Evolutionary conservation across 2,329 filamentous ascomycete species (phyloP).

Genomic region (Cytospora chrysosperma): DNA sequence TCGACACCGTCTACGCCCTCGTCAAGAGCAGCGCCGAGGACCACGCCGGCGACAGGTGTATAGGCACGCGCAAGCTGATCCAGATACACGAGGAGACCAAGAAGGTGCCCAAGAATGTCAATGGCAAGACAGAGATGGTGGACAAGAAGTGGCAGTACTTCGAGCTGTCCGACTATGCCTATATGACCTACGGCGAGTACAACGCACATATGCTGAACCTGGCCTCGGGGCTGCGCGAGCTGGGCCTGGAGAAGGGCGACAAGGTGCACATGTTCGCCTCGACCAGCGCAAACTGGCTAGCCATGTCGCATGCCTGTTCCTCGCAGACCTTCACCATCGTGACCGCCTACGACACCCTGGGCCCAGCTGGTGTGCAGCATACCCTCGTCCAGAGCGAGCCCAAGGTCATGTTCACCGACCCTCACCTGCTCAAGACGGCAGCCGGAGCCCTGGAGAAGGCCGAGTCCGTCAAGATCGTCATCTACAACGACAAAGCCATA

Average conservation of each 20-base stretch:
- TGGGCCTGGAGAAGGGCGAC: conserved; percentile 67
- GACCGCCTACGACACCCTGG: conserved; percentile 92
- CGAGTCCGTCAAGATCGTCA: conserved; percentile 55
- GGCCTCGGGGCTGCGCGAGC: conserved; percentile 70
- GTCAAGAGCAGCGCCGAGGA: conserved; percentile 65
- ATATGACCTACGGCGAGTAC: conserved; percentile 77
- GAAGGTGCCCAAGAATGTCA: conserved; percentile 84
- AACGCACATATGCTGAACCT: conserved; percentile 66
- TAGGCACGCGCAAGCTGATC: conserved; percentile 72
- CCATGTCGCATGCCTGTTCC: conserved; percentile 71
- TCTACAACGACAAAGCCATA: conserved; percentile 57
- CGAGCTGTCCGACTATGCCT: conserved; percentile 76
- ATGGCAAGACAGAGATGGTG: conserved; percentile 74
- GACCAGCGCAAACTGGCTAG: conserved; percentile 85
- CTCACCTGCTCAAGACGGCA: conserved; percentile 68
- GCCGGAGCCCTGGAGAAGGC: conserved; percentile 55
- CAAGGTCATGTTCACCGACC: conserved; percentile 83
- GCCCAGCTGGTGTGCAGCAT: conserved; percentile 79
- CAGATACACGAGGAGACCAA: conserved; percentile 80
- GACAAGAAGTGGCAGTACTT: conserved; percentile 93
- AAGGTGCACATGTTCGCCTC: conserved; percentile 79
- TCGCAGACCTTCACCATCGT: conserved; percentile 91
- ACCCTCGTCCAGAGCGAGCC: conserved; percentile 80
- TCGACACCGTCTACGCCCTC: conserved; percentile 78
- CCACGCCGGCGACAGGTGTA: conserved; percentile 62